These are phyloP conservation scores for Sclerotinia glacialis DNA, from an alignment of 2,329 filamentous ascomycete genomes.

Conservation along the genomic window DNA sequence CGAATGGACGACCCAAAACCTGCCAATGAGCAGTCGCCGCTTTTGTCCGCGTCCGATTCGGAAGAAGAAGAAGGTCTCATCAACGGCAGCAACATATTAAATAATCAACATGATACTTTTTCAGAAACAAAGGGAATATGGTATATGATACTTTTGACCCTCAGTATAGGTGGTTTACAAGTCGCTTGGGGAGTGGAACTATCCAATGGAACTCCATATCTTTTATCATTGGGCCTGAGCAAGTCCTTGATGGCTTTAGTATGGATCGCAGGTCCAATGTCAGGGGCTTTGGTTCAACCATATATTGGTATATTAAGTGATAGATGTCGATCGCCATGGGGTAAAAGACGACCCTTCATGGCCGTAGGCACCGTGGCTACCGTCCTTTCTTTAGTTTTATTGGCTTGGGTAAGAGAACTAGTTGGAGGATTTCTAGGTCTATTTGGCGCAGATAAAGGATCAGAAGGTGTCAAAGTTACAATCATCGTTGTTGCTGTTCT, in stretches of 20 bases:
- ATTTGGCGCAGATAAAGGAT: constrained; percentile 68
- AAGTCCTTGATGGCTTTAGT: constrained; percentile 80
- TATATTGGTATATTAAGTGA: constrained; percentile 81
- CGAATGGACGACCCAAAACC: constrained; percentile 29
- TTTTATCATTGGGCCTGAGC: constrained; percentile 76
- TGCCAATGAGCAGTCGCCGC: constrained; percentile 49
- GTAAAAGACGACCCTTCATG: constrained; percentile 81
- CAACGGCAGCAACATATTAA: constrained; percentile 38
- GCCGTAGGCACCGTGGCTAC: constrained; percentile 66
- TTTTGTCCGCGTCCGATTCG: constrained; percentile 45
- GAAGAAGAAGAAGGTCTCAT: constrained; percentile 42
- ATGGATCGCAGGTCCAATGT: constrained; percentile 80
- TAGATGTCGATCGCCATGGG: constrained; percentile 70
- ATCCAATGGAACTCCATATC: constrained; percentile 84
- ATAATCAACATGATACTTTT: constrained; percentile 46
- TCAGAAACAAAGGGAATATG: constrained; percentile 75
- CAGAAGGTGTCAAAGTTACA: constrained; percentile 58
- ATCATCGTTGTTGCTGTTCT: constrained; percentile 78
- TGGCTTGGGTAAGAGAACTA: constrained; percentile 73
- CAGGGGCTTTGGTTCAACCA: constrained; percentile 75
- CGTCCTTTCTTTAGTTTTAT: constrained; percentile 62
- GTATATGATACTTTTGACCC: constrained; percentile 82
- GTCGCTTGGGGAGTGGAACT: constrained; percentile 95
- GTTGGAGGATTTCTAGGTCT: constrained; percentile 65
- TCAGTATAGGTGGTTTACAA: constrained; percentile 84